Percentiles rank a stretch among this genome's conserved stretches.
Conservation (phyloP, 2,329 filamentous ascomycete genomes). For the Bipolaris cookei region DNA sequence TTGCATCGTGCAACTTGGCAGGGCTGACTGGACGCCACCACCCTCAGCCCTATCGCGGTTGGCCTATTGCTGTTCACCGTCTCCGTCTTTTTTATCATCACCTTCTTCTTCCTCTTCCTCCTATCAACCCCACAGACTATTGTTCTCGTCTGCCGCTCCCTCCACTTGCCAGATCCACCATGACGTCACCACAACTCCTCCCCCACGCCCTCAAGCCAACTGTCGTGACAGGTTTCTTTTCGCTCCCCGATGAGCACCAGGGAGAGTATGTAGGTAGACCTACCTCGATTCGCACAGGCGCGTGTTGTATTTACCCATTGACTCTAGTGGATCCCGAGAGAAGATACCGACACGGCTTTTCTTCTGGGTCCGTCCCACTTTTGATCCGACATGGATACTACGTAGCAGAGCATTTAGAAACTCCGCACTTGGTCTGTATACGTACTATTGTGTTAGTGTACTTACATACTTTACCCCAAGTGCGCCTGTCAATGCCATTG, state of each 20-base stretch:
- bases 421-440: background rate
- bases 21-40: slow-evolving; percentile 15
- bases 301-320: background rate
- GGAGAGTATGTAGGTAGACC: background rate
- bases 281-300: background rate
- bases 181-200: background rate
- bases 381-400: background rate
- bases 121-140: background rate
- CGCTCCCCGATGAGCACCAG: background rate
- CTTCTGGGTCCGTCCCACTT: background rate
- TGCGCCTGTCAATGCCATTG: background rate
- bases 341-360: background rate
- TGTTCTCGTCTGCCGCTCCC: background rate
- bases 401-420: background rate
- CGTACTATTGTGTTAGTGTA: background rate
- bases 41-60: background rate
- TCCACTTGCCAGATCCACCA: background rate
- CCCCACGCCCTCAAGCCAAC: background rate
- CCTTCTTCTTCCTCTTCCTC: background rate
- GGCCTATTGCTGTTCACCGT: background rate
- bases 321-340: too few species aligned
- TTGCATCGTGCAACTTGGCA: slow-evolving; percentile 27
- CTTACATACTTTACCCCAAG: background rate
- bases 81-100: background rate
- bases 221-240: background rate